Conservation (phyloP, 2,329 filamentous ascomycete species). For the Sordariomycetes sp. region DNA sequence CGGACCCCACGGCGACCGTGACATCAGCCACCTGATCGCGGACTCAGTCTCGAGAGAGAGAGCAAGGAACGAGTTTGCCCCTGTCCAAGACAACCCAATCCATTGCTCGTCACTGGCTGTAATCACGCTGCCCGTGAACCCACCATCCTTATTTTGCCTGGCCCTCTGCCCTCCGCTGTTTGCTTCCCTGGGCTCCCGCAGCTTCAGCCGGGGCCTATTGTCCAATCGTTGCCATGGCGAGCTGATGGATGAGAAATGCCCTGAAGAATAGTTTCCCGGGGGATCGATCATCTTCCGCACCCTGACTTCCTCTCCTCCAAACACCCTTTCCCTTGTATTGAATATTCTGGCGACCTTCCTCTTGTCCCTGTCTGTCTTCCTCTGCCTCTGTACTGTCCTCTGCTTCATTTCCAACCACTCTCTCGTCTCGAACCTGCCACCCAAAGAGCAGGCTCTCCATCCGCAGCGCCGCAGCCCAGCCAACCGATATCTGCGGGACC, state of each 20-base stretch:
- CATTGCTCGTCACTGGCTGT: neutral
- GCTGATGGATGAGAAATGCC: neutral
- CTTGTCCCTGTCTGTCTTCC: no score
- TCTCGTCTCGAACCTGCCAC: no score
- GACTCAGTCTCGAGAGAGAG: neutral
- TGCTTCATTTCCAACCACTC: neutral
- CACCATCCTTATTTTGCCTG: neutral
- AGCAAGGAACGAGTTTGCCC: neutral
- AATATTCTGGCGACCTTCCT: neutral
- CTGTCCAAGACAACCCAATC: neutral
- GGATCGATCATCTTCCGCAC: neutral
- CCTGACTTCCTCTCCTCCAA: neutral
- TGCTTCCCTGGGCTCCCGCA: neutral
- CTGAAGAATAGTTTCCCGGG: neutral
- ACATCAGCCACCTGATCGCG: neutral
- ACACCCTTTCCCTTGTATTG: neutral
- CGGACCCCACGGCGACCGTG: neutral
- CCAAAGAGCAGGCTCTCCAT: no score
- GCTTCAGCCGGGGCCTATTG: neutral
- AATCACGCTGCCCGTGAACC: neutral
- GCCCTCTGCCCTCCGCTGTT: neutral
- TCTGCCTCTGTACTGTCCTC: no score
- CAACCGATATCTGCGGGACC: no score
- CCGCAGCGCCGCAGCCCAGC: no score
- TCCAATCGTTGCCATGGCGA: slow-evolving; percentile 4